Evolutionary conservation across 805 yeast species (phyloP).

Genomic region (Starmerella ratchasimensis): DNA sequence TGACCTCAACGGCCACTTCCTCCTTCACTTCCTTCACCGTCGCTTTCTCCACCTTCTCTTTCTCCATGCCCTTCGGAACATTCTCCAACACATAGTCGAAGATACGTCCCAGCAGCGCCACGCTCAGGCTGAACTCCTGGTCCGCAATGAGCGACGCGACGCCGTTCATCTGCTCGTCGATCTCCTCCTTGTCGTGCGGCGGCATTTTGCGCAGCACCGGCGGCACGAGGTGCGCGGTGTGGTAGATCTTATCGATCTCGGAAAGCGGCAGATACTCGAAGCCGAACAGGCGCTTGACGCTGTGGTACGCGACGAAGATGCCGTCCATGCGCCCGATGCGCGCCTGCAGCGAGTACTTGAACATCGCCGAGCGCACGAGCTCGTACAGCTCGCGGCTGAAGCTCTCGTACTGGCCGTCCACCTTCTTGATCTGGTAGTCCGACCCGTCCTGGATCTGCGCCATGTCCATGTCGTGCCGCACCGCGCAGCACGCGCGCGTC

Average conservation of each 20-base stretch:
- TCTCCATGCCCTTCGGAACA: conserved; percentile 11
- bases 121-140: conserved; percentile 48
- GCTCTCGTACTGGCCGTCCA: conserved; percentile 60
- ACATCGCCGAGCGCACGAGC: conserved; percentile 55
- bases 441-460: conserved; percentile 45
- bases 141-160: conserved; percentile 44
- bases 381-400: conserved; percentile 70
- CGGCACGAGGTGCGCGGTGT: conserved; percentile 30
- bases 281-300: conserved; percentile 66
- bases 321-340: conserved; percentile 96
- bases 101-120: conserved; percentile 38
- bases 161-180: conserved; percentile 22
- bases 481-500: conserved; percentile 79
- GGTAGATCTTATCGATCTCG: conserved; percentile 54
- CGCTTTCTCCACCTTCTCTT: too few species aligned
- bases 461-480: conserved; percentile 60
- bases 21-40: neutral
- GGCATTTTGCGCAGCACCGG: neutral
- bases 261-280: conserved; percentile 72
- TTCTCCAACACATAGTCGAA: conserved; percentile 29
- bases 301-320: conserved; percentile 82
- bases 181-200: conserved; percentile 12
- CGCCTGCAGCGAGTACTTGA: conserved; percentile 83
- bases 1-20: neutral
- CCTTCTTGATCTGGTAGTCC: conserved; percentile 50